A percentile compares a stretch with the other conserved stretches of the same genome.
Evolutionary conservation across 345 rosid genomes (phyloP).

Genomic region (Citrus hindsii): DNA sequence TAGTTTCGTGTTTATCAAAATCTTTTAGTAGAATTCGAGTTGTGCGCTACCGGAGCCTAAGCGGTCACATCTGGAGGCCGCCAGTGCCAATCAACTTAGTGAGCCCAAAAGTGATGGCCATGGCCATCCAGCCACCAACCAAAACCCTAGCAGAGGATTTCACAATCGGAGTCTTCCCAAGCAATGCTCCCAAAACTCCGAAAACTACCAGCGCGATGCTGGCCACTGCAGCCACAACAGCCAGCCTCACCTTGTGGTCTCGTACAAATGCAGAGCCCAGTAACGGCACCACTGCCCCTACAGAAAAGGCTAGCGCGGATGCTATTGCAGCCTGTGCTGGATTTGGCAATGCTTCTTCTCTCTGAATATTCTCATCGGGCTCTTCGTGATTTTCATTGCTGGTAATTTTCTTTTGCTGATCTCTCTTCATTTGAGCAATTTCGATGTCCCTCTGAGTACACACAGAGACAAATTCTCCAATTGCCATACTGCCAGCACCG

Average conservation of each 20-base stretch:
- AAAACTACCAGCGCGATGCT: conserved; percentile 47
- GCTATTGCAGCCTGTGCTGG: conserved; percentile 71
- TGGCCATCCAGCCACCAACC: conserved; percentile 70
- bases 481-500: conserved; percentile 85
- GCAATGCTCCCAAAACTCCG: conserved; percentile 52
- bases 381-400: conserved; percentile 11
- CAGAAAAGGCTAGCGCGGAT: conserved; percentile 64
- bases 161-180: conserved; percentile 48
- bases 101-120: conserved; percentile 70
- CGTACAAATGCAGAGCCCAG: conserved; percentile 56
- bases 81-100: conserved; percentile 50
- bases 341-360: conserved; percentile 42
- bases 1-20: too few relatives aligned
- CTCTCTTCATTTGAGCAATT: conserved; percentile 53
- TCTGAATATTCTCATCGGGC: conserved; percentile 8
- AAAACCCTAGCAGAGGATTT: conserved; percentile 52
- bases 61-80: conserved; percentile 5
- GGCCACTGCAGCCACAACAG: conserved; percentile 42
- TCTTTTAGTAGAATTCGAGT: too few relatives aligned
- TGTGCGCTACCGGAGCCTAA: too few relatives aligned
- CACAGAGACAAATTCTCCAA: conserved; percentile 83
- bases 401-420: not conserved
- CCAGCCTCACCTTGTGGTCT: conserved; percentile 47
- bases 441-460: conserved; percentile 68
- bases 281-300: conserved; percentile 58